Conservation (phyloP, 805 yeast species). For the Starmerella davenportii region DNA sequence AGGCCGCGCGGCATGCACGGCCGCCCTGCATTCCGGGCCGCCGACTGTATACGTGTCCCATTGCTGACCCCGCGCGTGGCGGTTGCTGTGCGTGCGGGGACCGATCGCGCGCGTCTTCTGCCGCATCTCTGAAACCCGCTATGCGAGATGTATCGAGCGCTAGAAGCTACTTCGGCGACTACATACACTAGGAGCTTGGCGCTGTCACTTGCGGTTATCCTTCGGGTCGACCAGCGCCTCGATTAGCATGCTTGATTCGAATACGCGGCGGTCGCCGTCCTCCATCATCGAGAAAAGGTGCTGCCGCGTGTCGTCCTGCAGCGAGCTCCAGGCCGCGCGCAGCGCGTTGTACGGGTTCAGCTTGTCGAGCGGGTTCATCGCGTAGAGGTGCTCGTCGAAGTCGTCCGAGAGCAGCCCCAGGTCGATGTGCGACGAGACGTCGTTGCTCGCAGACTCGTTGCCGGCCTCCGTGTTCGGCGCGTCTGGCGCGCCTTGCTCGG, state of each 20-base stretch:
- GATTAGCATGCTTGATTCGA: background rate
- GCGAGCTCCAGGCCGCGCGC: slow-evolving; percentile 19
- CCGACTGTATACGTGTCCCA: no score
- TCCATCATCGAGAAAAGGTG: slow-evolving; percentile 28
- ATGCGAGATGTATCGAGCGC: no score
- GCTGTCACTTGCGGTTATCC: background rate
- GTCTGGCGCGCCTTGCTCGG: slow-evolving; percentile 8
- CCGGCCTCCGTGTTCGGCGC: slow-evolving; percentile 16
- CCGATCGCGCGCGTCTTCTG: no score
- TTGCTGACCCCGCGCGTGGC: no score
- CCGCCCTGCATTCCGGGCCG: no score
- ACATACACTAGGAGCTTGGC: no score
- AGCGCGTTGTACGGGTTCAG: slow-evolving; percentile 55
- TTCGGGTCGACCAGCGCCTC: slow-evolving; percentile 1
- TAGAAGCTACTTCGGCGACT: no score
- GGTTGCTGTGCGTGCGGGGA: no score
- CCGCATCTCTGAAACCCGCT: no score
- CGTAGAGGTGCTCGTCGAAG: slow-evolving; percentile 62
- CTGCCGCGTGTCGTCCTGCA: slow-evolving; percentile 8
- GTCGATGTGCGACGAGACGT: slow-evolving; percentile 1
- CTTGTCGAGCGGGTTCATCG: slow-evolving; percentile 61
- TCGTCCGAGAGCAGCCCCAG: slow-evolving; percentile 36
- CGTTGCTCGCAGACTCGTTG: background rate
- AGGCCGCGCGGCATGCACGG: no score
- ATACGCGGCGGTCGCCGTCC: slow-evolving; percentile 19